Conservation (phyloP, 2,329 filamentous ascomycete genomes). For the Xylariaceae sp. region DNA sequence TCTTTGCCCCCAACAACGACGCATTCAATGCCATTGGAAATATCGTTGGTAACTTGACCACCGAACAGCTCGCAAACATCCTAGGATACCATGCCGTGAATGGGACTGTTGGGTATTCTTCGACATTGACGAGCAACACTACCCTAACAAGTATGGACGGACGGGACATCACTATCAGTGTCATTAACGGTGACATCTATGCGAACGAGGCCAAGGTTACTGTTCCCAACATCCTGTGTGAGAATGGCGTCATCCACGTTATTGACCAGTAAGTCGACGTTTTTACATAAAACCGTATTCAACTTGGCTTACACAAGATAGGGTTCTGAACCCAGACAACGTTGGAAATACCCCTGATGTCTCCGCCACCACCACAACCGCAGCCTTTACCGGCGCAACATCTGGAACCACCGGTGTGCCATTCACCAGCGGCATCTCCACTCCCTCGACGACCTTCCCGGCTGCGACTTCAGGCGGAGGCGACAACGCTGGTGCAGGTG, state of each 20-base stretch:
- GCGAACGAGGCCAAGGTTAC: constrained; percentile 48
- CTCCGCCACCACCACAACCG: constrained; percentile 38
- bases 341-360: constrained; percentile 38
- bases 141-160: constrained; percentile 38
- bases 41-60: constrained; percentile 41
- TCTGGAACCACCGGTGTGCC: constrained; percentile 42
- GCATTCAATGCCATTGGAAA: constrained; percentile 56
- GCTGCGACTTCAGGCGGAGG: constrained; percentile 28
- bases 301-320: no score
- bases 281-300: neutral
- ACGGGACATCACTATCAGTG: constrained; percentile 40
- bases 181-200: constrained; percentile 37
- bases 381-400: constrained; percentile 51
- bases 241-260: constrained; percentile 55
- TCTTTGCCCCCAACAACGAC: constrained; percentile 60
- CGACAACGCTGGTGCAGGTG: constrained; percentile 5
- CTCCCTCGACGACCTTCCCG: constrained; percentile 35
- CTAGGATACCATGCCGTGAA: constrained; percentile 62
- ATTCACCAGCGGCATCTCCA: constrained; percentile 51
- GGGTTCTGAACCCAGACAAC: constrained; percentile 55
- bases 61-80: constrained; percentile 44
- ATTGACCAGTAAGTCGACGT: constrained; percentile 46
- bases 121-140: constrained; percentile 23
- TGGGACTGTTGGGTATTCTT: constrained; percentile 50
- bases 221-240: constrained; percentile 43